phyloP scores from a whole-genome alignment of 805 yeast genomes.

The Ogataea pignaliae region DNA sequence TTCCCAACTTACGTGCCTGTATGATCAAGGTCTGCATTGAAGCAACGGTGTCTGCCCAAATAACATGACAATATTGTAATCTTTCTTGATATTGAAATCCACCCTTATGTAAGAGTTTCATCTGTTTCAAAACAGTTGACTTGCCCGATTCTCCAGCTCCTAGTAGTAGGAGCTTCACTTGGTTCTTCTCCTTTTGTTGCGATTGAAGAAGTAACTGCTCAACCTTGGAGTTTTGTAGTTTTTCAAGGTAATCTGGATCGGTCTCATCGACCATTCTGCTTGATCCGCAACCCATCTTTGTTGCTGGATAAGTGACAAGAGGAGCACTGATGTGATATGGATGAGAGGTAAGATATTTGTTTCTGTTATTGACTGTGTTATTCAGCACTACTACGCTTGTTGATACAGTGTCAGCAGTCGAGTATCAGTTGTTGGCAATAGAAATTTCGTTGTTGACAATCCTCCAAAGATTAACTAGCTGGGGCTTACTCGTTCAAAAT shows the following conservation, averaged over 20 bases:
- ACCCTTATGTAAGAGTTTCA: conserved; percentile 78
- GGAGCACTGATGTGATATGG: too few species aligned
- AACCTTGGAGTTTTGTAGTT: conserved; percentile 34
- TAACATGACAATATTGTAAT: conserved; percentile 73
- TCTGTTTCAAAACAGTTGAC: conserved; percentile 86
- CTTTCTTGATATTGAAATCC: conserved; percentile 82
- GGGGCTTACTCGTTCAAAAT: too few species aligned
- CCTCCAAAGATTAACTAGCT: too few species aligned
- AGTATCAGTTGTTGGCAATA: too few species aligned
- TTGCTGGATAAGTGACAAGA: conserved; percentile 24
- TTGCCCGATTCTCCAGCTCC: conserved; percentile 97
- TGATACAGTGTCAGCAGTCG: too few species aligned
- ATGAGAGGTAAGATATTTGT: too few species aligned
- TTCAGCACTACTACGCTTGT: too few species aligned
- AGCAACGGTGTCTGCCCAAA: conserved; percentile 89
- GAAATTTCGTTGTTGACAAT: too few species aligned
- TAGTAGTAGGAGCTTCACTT: conserved; percentile 67
- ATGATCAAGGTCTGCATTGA: conserved; percentile 73
- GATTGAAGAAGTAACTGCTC: conserved; percentile 56
- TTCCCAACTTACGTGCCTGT: conserved; percentile 67
- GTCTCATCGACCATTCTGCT: conserved; percentile 40
- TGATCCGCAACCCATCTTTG: conserved; percentile 64
- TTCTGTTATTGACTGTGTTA: too few species aligned
- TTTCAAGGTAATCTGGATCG: conserved; percentile 52
- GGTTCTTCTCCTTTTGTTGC: conserved; percentile 51